Evolutionary conservation across 2,329 filamentous ascomycete genomes (phyloP), one percentile per base, ranked within the genome.

Genomic region (Xenoacremonium recifei): DNA sequence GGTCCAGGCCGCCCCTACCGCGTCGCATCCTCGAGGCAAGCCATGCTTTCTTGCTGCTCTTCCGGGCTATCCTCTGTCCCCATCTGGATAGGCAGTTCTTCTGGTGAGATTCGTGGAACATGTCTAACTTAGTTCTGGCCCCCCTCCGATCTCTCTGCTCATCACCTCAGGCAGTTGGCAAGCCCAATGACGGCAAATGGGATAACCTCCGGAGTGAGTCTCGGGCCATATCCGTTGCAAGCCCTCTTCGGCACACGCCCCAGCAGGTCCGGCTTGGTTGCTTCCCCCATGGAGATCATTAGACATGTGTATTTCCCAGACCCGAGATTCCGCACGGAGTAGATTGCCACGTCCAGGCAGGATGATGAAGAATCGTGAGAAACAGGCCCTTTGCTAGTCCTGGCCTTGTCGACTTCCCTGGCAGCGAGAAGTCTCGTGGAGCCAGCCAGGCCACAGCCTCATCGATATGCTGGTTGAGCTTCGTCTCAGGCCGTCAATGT

Each of bases 41-140:
- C n/a, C n/a, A n/a, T n/a, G n/a, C n/a, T n/a, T n/a, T n/a, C 40
- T 37, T 40, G 44, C 48, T 51, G 29, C 39, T 40, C 30, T 42
- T 41, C 47, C 25, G 40, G 46, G 40, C 21, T 42, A 39, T 39
- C 46, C 35, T 40, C 35, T 33, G 35, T 21, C 39, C 39, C 39
- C 25, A 18, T 44, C n/a, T n/a, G n/a, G n/a, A n/a, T n/a, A n/a
- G n/a, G n/a, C n/a, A n/a, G n/a, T n/a, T n/a, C n/a, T n/a, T 42
- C 21, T 37, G 25, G 21, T 38, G 18, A 15, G 39, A 13, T 34
- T 40, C 31, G 29, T 37, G 32, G 21, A 16, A 23, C 29, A 13
- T 27, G 32, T 36, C n/a, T n/a, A n/a, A n/a, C 32, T 43, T 39
- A 13, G 29, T 18, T 32, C 21, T 19, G 15, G 21, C 33, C 35